Percentiles rank a stretch among this genome's conserved stretches.
These are phyloP conservation scores for Gypsophila paniculata DNA, from an alignment of 179 eudicot species.

Conservation along the genomic window DNA sequence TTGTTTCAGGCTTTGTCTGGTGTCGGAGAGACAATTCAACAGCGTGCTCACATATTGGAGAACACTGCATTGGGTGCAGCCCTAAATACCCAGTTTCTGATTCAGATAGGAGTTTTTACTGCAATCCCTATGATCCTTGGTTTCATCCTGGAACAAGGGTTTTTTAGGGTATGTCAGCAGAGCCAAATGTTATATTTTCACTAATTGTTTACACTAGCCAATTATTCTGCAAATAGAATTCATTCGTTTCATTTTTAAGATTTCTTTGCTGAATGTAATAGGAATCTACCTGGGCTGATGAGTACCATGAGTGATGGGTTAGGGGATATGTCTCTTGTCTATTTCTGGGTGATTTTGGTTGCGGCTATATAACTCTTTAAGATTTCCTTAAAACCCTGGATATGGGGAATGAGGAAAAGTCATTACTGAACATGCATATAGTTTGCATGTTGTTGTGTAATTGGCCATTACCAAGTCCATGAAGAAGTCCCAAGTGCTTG, in stretches of 20 bases:
- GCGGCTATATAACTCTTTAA: no score
- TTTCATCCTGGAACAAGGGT: constrained; percentile 87
- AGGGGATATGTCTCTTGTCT: neutral
- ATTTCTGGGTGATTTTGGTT: neutral
- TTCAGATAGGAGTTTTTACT: constrained; percentile 91
- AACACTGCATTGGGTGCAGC: constrained; percentile 82
- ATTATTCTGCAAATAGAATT: neutral
- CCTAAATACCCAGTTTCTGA: constrained; percentile 86
- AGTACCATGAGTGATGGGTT: neutral
- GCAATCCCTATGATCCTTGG: constrained; percentile 96
- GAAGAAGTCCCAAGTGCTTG: no score
- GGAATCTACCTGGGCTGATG: neutral
- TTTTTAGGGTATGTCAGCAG: constrained; percentile 59
- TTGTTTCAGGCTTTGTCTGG: constrained; percentile 85
- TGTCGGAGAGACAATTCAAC: constrained; percentile 67
- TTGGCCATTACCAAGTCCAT: no score
- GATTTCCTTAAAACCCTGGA: no score
- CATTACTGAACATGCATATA: no score
- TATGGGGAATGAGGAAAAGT: no score
- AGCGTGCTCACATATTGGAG: constrained; percentile 48
- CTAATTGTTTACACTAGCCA: neutral
- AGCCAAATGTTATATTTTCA: neutral
- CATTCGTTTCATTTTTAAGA: neutral
- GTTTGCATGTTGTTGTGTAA: no score
- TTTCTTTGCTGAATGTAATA: neutral